Evolutionary conservation across 140 eudicot species (phyloP).

Genomic region (Oenanthe javanica): DNA sequence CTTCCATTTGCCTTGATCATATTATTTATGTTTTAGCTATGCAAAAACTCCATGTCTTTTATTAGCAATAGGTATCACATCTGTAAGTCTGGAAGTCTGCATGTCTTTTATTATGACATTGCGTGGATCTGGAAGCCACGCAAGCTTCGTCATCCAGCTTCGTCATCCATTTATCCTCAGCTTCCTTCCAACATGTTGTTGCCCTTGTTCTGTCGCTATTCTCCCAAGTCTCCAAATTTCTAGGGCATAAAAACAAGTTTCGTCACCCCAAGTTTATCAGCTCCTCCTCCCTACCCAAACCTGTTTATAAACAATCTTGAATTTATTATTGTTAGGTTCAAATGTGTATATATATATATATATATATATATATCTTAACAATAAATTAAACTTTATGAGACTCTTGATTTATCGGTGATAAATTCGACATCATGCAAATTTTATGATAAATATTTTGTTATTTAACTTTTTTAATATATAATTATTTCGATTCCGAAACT

Average conservation of each 20-base stretch:
- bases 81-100: too few species aligned
- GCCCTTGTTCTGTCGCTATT: constrained; percentile 21
- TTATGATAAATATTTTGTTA: too few species aligned
- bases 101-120: too few species aligned
- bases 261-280: constrained; percentile 64
- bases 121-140: constrained; percentile 31
- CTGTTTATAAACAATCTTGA: constrained; percentile 18
- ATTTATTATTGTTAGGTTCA: too few species aligned
- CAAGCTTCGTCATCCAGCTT: constrained; percentile 29
- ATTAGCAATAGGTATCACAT: too few species aligned
- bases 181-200: constrained; percentile 46
- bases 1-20: not conserved
- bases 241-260: constrained; percentile 73
- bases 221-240: constrained; percentile 6
- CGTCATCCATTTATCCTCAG: constrained; percentile 27
- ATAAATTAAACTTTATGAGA: too few species aligned
- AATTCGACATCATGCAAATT: too few species aligned
- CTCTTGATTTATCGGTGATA: too few species aligned
- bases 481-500: too few species aligned
- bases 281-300: constrained; percentile 65
- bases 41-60: not conserved
- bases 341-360: too few species aligned
- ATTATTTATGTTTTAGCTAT: not conserved
- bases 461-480: too few species aligned
- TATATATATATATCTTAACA: too few species aligned